These are phyloP conservation scores for Naganishia antarctica DNA, from an alignment of 768 basidiomycete species.

Conservation along the genomic window DNA sequence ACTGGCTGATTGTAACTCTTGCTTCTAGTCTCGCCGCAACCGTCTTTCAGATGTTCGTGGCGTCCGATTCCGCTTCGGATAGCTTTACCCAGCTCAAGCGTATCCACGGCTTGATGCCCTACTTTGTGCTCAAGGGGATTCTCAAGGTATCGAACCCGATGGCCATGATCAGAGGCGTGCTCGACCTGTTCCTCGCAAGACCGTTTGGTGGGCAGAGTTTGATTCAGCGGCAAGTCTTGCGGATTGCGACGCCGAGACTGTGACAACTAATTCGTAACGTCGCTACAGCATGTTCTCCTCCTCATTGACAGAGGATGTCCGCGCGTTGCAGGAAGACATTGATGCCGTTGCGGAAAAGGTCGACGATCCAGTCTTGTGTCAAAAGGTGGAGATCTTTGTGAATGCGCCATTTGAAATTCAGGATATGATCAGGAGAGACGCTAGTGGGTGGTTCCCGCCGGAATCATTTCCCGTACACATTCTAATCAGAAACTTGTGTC, in stretches of 20 bases:
- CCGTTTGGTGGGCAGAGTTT: constrained; percentile 92
- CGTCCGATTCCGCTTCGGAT: constrained; percentile 85
- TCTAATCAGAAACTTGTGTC: background rate
- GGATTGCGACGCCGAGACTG: background rate
- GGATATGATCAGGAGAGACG: constrained; percentile 70
- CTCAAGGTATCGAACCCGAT: constrained; percentile 92
- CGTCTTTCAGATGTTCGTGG: constrained; percentile 89
- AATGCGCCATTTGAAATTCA: constrained; percentile 85
- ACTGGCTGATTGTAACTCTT: background rate
- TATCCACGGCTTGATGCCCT: constrained; percentile 94
- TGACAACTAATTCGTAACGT: no score
- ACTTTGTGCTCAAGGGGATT: constrained; percentile 88
- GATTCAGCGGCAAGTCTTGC: constrained; percentile 65
- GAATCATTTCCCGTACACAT: background rate
- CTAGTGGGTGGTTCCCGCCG: constrained; percentile 56
- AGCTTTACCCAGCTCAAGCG: constrained; percentile 81
- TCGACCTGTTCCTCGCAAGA: constrained; percentile 93
- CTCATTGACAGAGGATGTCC: constrained; percentile 82
- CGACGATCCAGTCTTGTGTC: constrained; percentile 78
- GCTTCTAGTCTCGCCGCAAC: constrained; percentile 78
- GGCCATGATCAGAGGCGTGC: constrained; percentile 84
- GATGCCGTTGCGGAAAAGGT: constrained; percentile 81
- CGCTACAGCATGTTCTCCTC: constrained; percentile 99
- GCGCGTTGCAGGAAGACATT: constrained; percentile 76
- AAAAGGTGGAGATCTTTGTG: constrained; percentile 79